Evolutionary conservation across 805 yeast species (phyloP).

Genomic region (Teunomyces atbi): DNA sequence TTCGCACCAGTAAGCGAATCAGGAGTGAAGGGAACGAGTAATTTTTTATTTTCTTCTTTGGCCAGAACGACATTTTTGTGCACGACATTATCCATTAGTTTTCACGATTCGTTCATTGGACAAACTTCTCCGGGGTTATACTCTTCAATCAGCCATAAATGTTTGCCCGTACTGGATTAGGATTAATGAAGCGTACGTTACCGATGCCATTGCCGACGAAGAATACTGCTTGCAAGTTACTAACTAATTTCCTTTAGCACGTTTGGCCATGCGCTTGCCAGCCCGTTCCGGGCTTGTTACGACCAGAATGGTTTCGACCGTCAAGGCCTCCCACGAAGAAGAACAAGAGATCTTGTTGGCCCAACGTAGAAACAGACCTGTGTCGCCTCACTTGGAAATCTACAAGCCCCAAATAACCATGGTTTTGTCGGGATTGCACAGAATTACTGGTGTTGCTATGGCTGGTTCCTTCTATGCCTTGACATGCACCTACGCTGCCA

Average conservation of each 20-base stretch:
- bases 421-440: slow-evolving; percentile 77
- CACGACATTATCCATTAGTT: slow-evolving; percentile 9
- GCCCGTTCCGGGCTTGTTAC: slow-evolving; percentile 6
- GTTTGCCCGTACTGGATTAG: slow-evolving; percentile 36
- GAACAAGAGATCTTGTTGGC: slow-evolving; percentile 69
- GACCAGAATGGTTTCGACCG: slow-evolving; percentile 22
- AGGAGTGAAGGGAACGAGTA: no score
- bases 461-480: slow-evolving; percentile 78
- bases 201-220: no score
- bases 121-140: slow-evolving; percentile 8
- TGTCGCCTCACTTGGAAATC: slow-evolving; percentile 85
- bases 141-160: slow-evolving; percentile 14
- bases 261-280: slow-evolving; percentile 8
- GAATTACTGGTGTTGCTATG: slow-evolving; percentile 83
- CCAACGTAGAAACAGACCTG: slow-evolving; percentile 86
- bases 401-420: slow-evolving; percentile 90
- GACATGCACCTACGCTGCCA: slow-evolving; percentile 71
- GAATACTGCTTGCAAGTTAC: slow-evolving; percentile 7
- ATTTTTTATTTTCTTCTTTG: no score
- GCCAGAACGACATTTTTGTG: not conserved
- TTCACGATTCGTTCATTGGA: slow-evolving; percentile 10
- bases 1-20: no score
- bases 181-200: slow-evolving; percentile 25
- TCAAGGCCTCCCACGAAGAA: slow-evolving; percentile 53
- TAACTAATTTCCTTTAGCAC: slow-evolving; percentile 12